These are phyloP conservation scores for Bretziella fagacearum DNA, from an alignment of 2,329 filamentous ascomycete species.

Conservation along the genomic window DNA sequence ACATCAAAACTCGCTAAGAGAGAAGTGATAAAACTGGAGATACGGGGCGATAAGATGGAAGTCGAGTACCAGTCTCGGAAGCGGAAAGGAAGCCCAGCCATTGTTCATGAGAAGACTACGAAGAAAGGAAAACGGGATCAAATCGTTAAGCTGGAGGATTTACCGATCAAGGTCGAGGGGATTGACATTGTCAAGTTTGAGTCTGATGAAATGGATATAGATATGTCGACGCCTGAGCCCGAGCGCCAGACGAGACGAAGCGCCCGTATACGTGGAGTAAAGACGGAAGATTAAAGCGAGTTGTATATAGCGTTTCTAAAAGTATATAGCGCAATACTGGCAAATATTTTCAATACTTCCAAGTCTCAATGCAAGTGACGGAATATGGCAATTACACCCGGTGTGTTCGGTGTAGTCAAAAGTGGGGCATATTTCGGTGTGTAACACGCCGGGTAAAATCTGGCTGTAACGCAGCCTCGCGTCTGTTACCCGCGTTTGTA, in stretches of 20 bases:
- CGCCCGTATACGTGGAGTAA: constrained; percentile 8
- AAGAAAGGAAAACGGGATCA: constrained; percentile 5
- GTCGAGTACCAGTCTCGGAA: constrained; percentile 18
- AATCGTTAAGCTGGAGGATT: background rate
- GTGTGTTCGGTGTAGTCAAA: constrained; percentile 5
- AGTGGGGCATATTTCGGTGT: constrained; percentile 7
- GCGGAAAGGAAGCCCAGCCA: constrained; percentile 8
- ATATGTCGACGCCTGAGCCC: constrained; percentile 10
- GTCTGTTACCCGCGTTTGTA: constrained; percentile 16
- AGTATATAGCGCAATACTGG: no score
- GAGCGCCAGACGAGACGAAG: constrained; percentile 12
- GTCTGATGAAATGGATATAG: constrained; percentile 12
- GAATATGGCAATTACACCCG: background rate
- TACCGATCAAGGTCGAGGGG: constrained; percentile 8
- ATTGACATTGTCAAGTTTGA: constrained; percentile 10
- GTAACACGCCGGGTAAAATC: background rate
- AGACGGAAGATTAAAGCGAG: constrained; percentile 1
- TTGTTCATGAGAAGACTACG: background rate
- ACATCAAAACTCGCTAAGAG: constrained; percentile 12
- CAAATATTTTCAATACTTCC: background rate
- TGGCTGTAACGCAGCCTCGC: constrained; percentile 6
- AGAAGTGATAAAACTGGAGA: constrained; percentile 17
- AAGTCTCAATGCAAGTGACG: background rate
- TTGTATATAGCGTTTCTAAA: background rate
- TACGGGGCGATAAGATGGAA: constrained; percentile 18